Evolutionary conservation across 1,139 yeast species (phyloP).

Genomic region (Chernovozyma aurita): DNA sequence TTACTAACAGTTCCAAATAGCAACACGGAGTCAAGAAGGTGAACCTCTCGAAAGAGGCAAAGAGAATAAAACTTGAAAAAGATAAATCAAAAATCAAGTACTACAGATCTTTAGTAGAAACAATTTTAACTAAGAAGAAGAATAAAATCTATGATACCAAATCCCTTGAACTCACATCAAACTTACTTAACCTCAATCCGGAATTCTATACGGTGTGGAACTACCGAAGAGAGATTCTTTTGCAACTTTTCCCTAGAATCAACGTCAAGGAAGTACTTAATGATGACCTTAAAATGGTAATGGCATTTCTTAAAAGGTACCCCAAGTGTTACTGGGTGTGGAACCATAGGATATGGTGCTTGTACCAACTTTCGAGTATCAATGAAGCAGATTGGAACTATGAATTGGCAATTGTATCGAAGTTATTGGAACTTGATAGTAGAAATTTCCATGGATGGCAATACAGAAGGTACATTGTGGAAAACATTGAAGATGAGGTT

Average conservation of each 20-base stretch:
- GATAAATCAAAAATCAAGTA: slow-evolving; percentile 51
- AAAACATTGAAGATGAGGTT: slow-evolving; percentile 37
- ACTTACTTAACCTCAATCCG: slow-evolving; percentile 64
- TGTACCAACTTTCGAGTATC: slow-evolving; percentile 46
- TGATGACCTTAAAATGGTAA: slow-evolving; percentile 58
- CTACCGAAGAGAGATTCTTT: slow-evolving; percentile 69
- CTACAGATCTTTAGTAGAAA: slow-evolving; percentile 45
- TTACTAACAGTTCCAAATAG: slow-evolving; percentile 12
- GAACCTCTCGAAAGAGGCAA: slow-evolving; percentile 54
- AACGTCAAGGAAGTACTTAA: slow-evolving; percentile 37
- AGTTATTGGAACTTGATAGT: slow-evolving; percentile 65
- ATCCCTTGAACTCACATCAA: slow-evolving; percentile 45
- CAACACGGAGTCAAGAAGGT: slow-evolving; percentile 74
- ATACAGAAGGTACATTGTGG: slow-evolving; percentile 72
- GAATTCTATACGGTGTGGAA: slow-evolving; percentile 93
- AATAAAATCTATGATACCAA: slow-evolving; percentile 27
- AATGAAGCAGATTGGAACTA: slow-evolving; percentile 55
- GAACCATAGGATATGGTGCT: slow-evolving; percentile 88
- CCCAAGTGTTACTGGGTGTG: slow-evolving; percentile 98
- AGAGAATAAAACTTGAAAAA: slow-evolving; percentile 46
- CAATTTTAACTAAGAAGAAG: slow-evolving; percentile 35
- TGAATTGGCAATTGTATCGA: slow-evolving; percentile 67
- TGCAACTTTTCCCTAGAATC: slow-evolving; percentile 21
- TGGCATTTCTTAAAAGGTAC: slow-evolving; percentile 52
- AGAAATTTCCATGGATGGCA: slow-evolving; percentile 97